phyloP scores from a whole-genome alignment of 2,329 filamentous ascomycete genomes.

The Bertia moriformis region DNA sequence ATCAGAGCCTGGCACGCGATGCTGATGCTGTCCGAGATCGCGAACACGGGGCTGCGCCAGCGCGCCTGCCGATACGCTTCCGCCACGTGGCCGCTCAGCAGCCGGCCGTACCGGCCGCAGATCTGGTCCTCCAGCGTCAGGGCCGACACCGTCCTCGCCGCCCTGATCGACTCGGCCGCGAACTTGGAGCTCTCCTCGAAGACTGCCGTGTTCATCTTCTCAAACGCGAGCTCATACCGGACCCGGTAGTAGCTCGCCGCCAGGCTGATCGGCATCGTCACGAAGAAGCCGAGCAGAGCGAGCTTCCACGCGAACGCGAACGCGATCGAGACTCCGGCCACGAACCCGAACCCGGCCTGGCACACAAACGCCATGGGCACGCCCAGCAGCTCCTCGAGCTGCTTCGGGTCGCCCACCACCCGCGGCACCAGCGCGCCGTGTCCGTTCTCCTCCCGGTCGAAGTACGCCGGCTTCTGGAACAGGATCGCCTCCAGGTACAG shows the following conservation, averaged over 20 bases:
- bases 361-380: slow-evolving; percentile 48
- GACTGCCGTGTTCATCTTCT: slow-evolving; percentile 51
- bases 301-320: slow-evolving; percentile 69
- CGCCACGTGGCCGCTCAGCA: slow-evolving; percentile 43
- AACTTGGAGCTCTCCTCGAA: slow-evolving; percentile 63
- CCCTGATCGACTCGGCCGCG: slow-evolving; percentile 59
- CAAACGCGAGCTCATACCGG: slow-evolving; percentile 50
- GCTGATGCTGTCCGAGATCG: slow-evolving; percentile 52
- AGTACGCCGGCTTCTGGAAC: slow-evolving; percentile 42
- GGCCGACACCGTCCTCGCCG: slow-evolving; percentile 58
- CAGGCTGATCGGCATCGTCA: slow-evolving; percentile 36
- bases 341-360: slow-evolving; percentile 49
- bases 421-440: slow-evolving; percentile 44
- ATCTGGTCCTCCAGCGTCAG: slow-evolving; percentile 58
- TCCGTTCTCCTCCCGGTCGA: slow-evolving; percentile 43
- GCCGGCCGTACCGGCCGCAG: slow-evolving; percentile 38
- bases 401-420: slow-evolving; percentile 38
- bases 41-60: slow-evolving; percentile 50
- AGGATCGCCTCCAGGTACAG: slow-evolving; percentile 48
- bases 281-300: slow-evolving; percentile 49
- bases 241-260: slow-evolving; percentile 33
- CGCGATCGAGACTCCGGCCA: slow-evolving; percentile 50
- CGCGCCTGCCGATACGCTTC: slow-evolving; percentile 45
- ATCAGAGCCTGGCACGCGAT: slow-evolving; percentile 48
- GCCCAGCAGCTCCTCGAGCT: slow-evolving; percentile 47